These are phyloP conservation scores for Kwoniella dejecticola DNA, from an alignment of 768 basidiomycete genomes.

Conservation along the genomic window DNA sequence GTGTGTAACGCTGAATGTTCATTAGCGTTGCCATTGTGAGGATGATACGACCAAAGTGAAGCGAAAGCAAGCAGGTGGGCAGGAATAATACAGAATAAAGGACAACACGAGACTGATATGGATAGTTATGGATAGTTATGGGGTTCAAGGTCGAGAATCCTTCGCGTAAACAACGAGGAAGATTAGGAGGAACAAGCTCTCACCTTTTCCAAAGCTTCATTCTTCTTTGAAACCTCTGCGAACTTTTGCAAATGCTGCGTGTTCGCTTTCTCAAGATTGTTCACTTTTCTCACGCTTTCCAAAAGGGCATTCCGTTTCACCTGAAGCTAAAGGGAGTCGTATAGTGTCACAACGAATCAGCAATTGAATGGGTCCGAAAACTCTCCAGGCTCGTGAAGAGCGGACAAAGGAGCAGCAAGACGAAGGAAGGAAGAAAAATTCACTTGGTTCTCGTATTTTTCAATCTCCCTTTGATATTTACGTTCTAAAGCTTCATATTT, in stretches of 20 bases:
- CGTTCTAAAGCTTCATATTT: slow-evolving; percentile 69
- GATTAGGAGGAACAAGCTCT: slow-evolving; percentile 4
- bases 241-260: slow-evolving; percentile 43
- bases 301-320: slow-evolving; percentile 40
- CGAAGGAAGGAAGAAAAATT: too few relatives aligned
- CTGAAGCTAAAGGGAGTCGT: slow-evolving; percentile 25
- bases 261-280: slow-evolving; percentile 48
- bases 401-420: too few relatives aligned
- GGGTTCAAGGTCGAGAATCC: too few relatives aligned
- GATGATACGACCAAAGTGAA: background rate
- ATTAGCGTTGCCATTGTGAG: background rate
- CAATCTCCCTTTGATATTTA: slow-evolving; percentile 39
- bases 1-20: slow-evolving; percentile 46
- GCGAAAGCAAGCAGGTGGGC: background rate
- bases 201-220: slow-evolving; percentile 53
- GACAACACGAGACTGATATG: background rate
- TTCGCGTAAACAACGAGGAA: background rate
- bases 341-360: background rate
- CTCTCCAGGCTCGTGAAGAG: too few relatives aligned
- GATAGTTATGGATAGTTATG: too few relatives aligned
- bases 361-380: too few relatives aligned
- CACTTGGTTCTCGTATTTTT: slow-evolving; percentile 43
- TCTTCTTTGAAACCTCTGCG: slow-evolving; percentile 44
- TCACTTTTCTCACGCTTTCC: slow-evolving; percentile 34
- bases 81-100: background rate